These are phyloP conservation scores for Kokia cookei DNA, from an alignment of 441 rosid genomes.

Conservation along the genomic window DNA sequence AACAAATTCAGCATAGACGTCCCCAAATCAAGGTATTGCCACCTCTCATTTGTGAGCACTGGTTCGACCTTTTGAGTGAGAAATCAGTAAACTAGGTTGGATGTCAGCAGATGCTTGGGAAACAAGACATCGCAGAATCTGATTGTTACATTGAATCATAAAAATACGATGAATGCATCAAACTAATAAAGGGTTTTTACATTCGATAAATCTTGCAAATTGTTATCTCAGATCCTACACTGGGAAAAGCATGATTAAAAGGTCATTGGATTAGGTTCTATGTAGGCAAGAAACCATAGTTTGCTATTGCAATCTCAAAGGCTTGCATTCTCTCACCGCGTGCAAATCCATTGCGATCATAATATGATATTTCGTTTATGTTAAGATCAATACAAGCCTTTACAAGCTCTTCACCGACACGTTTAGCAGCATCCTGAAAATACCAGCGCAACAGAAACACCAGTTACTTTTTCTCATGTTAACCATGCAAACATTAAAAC, in stretches of 20 bases:
- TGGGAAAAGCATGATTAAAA: not conserved
- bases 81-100: too few relatives aligned
- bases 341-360: constrained; percentile 68
- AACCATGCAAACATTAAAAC: not conserved
- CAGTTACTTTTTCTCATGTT: not conserved
- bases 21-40: too few relatives aligned
- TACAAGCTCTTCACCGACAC: constrained; percentile 76
- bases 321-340: constrained; percentile 73
- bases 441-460: not conserved
- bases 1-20: too few relatives aligned
- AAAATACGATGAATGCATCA: not conserved
- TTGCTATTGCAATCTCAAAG: constrained; percentile 64
- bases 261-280: constrained; percentile 19
- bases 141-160: not conserved
- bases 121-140: too few relatives aligned
- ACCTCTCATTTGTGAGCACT: too few relatives aligned
- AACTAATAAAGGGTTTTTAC: not conserved
- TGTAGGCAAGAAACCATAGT: constrained; percentile 62
- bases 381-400: constrained; percentile 53
- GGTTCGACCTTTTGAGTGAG: too few relatives aligned
- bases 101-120: too few relatives aligned
- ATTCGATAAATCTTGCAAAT: not conserved
- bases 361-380: constrained; percentile 66
- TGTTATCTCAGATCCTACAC: not conserved
- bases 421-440: constrained; percentile 68